Base-by-base conservation (phyloP, 1,284 basidiomycete genomes). In the Limonomyces culmigenus region DNA sequence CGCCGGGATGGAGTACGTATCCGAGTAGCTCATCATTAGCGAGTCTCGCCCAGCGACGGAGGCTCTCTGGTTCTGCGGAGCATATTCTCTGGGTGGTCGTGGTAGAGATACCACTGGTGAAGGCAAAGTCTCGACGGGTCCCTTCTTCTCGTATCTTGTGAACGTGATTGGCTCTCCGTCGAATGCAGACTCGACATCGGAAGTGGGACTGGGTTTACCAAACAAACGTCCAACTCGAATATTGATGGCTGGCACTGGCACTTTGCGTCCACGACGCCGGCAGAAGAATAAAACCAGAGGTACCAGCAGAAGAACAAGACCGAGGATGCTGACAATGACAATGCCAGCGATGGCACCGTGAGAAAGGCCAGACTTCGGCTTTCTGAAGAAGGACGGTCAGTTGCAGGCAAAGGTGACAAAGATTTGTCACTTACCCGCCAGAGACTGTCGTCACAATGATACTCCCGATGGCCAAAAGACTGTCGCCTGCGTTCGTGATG, bases 271-370 rank as follows among this genome's bases (percentile, higher is more conserved):
- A 21, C 67, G 67, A 20, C 67, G 62, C 38, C 60, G 53, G 31
- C 63, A 45, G 35, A 62, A 49, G 38, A 62, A 56, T 39, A 54
- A 62, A 40, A 61, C 60, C 16, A 67, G 51, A 1, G 50, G 32
- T 23, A 58, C 52, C 21, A 60, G 47, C 33, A 65, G 38, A 8
- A 68, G 41, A 16, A 75, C 37, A 44, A 70, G 58, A 13, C 62
- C 59, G 6, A 79, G 55, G 15, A 69, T 50, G 17, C 62, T 59
- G 4, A 66, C 70, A 2, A 80, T 58, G 6, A 60, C 63, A 19
- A 76, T 58, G 0, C 73, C 77, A 19, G 74, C 76, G 37, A 76
- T 67, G 0, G 72, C 70, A 29, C 74, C 74, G 41, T 56, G 54
- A 3, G 66, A 44, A 4, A 52, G 38, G 12, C 41, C 36, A 12